Percentiles rank a stretch among this genome's conserved stretches.
Evolutionary conservation across 345 rosid species (phyloP).

Genomic region (Ailanthus altissimus): DNA sequence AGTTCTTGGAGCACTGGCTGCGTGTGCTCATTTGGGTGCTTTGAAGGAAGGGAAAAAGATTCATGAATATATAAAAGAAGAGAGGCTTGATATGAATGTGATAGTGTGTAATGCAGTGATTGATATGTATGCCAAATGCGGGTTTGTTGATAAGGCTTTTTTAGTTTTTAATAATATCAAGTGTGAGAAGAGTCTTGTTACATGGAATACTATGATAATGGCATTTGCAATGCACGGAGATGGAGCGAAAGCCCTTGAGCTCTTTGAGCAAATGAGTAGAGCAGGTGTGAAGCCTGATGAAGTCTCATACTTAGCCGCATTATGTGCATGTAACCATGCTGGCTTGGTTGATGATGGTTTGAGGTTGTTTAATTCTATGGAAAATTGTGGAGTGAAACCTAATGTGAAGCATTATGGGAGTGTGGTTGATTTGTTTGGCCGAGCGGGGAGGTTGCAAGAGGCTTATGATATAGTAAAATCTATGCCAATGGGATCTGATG

Average conservation of each 20-base stretch:
- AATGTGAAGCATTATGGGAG: conserved; percentile 81
- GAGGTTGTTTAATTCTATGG: conserved; percentile 60
- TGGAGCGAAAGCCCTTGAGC: conserved; percentile 58
- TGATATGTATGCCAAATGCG: conserved; percentile 86
- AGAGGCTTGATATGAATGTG: conserved; percentile 54
- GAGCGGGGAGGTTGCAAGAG: conserved; percentile 72
- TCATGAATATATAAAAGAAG: too few species aligned
- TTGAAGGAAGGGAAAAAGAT: too few species aligned
- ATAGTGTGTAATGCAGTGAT: conserved; percentile 71
- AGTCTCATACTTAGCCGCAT: conserved; percentile 61
- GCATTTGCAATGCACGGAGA: conserved; percentile 83
- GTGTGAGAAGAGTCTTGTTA: conserved; percentile 50
- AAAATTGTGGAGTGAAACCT: conserved; percentile 44
- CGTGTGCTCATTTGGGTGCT: conserved; percentile 83
- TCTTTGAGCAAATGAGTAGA: conserved; percentile 53
- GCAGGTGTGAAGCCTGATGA: conserved; percentile 55
- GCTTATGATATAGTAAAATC: conserved; percentile 66
- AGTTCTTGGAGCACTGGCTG: conserved; percentile 76
- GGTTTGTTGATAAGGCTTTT: conserved; percentile 67
- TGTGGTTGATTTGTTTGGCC: conserved; percentile 55
- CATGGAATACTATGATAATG: conserved; percentile 95
- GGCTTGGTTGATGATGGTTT: conserved; percentile 79
- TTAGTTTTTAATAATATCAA: conserved; percentile 54
- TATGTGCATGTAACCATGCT: conserved; percentile 79
- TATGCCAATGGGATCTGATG: conserved; percentile 63